Conservation (phyloP, 208 protist genomes). For the Acanthamoeba castellanii region DNA sequence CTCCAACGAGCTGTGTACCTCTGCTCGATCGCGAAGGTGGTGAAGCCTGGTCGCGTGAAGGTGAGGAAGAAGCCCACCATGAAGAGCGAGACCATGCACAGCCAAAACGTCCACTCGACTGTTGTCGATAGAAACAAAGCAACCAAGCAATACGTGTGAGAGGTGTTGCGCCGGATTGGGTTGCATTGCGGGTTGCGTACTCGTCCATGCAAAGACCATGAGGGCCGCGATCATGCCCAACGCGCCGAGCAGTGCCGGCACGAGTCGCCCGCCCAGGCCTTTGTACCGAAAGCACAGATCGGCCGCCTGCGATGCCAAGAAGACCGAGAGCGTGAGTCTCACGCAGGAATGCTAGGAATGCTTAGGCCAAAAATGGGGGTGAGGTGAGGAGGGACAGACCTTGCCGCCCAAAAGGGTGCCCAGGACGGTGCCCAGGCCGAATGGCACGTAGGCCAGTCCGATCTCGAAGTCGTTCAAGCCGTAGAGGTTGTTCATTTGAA, state of each 20-base stretch:
- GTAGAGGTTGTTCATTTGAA: conserved; percentile 53
- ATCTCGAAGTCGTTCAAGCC: conserved; percentile 42
- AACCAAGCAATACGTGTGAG: neutral
- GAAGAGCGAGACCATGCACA: conserved; percentile 15
- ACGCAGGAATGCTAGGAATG: neutral
- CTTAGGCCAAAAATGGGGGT: neutral
- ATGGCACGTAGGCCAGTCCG: conserved; percentile 39
- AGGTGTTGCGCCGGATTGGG: neutral
- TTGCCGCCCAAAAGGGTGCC: conserved; percentile 12
- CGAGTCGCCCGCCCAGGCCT: conserved; percentile 31
- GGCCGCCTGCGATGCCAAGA: neutral
- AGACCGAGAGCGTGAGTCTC: neutral
- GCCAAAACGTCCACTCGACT: conserved; percentile 41
- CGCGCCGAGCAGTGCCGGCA: neutral
- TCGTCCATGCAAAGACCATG: conserved; percentile 12
- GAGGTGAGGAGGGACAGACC: neutral
- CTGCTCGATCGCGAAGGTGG: conserved; percentile 47
- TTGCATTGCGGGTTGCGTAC: neutral
- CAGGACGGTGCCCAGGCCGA: conserved; percentile 43
- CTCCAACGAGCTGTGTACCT: neutral
- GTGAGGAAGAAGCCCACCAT: conserved; percentile 29
- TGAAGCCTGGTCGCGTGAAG: conserved; percentile 5
- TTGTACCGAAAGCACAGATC: conserved; percentile 9
- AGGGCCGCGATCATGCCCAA: conserved; percentile 17
- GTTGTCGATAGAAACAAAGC: neutral